Conservation (phyloP, 805 yeast genomes). For the Candida sanyiensis region DNA sequence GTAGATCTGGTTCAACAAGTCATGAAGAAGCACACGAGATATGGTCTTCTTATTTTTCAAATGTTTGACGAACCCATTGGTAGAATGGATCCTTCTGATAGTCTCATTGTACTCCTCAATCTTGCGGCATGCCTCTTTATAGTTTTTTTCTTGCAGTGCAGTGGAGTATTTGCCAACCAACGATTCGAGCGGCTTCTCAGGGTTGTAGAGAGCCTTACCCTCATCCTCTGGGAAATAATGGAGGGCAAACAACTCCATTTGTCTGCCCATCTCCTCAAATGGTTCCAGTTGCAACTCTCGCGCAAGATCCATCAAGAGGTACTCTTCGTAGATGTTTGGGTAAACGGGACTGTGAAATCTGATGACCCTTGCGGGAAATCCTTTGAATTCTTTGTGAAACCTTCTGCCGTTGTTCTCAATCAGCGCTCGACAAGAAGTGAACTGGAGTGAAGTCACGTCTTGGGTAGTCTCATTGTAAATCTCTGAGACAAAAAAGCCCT, state of each 20-base stretch:
- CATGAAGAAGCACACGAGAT: slow-evolving; percentile 50
- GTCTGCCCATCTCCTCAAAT: slow-evolving; percentile 51
- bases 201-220: slow-evolving; percentile 29
- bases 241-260: slow-evolving; percentile 38
- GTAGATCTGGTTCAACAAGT: slow-evolving; percentile 66
- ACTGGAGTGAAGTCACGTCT: slow-evolving; percentile 16
- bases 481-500: slow-evolving; percentile 29
- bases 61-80: slow-evolving; percentile 28
- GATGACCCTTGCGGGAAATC: slow-evolving; percentile 22
- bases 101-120: slow-evolving; percentile 41
- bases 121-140: slow-evolving; percentile 24
- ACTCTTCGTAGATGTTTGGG: slow-evolving; percentile 47
- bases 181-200: slow-evolving; percentile 31
- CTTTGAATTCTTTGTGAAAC: slow-evolving; percentile 27
- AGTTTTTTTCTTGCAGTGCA: slow-evolving; percentile 29
- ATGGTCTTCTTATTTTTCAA: slow-evolving; percentile 28
- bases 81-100: slow-evolving; percentile 30
- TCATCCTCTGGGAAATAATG: slow-evolving; percentile 36
- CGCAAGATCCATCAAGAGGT: slow-evolving; percentile 39
- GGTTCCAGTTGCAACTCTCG: slow-evolving; percentile 58
- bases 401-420: slow-evolving; percentile 17
- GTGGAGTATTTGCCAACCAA: slow-evolving; percentile 34
- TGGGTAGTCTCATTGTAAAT: slow-evolving; percentile 19
- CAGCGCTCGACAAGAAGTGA: slow-evolving; percentile 17
- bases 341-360: slow-evolving; percentile 28